phyloP scores from a whole-genome alignment of 2,329 filamentous ascomycete species.

The Emergomyces pasteurianus region DNA sequence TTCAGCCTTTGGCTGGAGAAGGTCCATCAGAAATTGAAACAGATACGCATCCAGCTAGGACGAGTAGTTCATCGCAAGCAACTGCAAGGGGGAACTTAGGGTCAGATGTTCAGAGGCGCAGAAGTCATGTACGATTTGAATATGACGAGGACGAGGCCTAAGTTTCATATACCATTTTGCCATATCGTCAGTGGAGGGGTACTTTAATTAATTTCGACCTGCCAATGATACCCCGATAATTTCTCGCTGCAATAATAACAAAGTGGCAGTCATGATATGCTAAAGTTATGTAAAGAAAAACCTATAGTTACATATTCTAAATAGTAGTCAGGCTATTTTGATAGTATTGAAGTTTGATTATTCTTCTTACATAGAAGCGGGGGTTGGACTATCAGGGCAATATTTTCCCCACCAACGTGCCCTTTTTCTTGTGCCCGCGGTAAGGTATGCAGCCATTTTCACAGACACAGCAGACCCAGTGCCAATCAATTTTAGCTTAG shows the following conservation, averaged over 20 bases:
- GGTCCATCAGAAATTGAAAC: slow-evolving; percentile 11
- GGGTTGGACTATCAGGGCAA: background rate
- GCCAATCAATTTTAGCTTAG: background rate
- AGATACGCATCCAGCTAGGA: background rate
- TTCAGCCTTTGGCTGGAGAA: slow-evolving; percentile 13
- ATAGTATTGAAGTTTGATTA: background rate
- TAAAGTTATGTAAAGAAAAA: background rate
- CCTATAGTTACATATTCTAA: background rate
- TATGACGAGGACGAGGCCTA: background rate
- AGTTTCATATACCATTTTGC: background rate
- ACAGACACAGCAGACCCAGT: background rate
- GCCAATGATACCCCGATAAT: background rate
- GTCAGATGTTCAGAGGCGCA: slow-evolving; percentile 3
- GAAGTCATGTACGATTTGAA: slow-evolving; percentile 1
- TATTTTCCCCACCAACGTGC: background rate
- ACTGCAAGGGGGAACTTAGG: background rate
- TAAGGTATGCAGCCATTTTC: background rate
- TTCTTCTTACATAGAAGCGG: background rate
- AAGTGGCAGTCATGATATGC: background rate
- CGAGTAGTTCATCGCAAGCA: slow-evolving; percentile 3
- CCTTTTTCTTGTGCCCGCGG: background rate
- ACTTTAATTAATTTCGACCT: background rate
- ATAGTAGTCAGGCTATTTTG: background rate
- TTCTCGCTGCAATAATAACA: background rate
- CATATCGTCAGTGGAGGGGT: background rate